A percentile compares a stretch with the other conserved stretches of the same genome.
Conservation (phyloP, 2,329 filamentous ascomycete species). For the Fusarium acutatum region DNA sequence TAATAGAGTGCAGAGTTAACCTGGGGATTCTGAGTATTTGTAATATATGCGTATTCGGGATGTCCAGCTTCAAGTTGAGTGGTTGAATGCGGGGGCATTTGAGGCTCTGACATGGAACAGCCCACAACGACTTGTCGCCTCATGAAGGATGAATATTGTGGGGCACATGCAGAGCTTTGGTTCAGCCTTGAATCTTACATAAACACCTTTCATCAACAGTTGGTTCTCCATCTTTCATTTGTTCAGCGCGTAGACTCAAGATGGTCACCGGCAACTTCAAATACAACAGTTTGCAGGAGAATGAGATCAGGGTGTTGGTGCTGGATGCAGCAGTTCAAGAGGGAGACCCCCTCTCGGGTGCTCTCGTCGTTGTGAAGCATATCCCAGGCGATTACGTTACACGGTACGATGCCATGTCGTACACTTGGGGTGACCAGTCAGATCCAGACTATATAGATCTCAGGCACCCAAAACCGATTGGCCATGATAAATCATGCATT, state of each 20-base stretch:
- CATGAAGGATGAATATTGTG: not conserved
- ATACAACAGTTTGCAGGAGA: not conserved
- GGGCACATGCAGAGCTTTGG: not conserved
- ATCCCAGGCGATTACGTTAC: not conserved
- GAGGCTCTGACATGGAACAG: not conserved
- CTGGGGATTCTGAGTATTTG: not conserved
- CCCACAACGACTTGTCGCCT: not conserved
- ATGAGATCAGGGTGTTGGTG: not conserved
- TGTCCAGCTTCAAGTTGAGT: not conserved
- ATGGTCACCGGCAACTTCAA: not conserved
- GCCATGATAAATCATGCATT: not conserved
- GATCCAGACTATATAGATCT: not conserved
- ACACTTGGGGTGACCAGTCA: constrained; percentile 1
- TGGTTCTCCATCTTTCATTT: not conserved
- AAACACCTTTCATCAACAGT: not conserved
- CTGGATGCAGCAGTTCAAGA: not conserved
- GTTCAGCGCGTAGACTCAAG: not conserved
- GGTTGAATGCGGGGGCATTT: not conserved
- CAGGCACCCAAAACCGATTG: not conserved
- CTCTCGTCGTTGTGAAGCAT: not conserved
- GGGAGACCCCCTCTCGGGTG: not conserved
- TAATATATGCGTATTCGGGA: not conserved
- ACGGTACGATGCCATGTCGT: not conserved
- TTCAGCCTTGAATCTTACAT: not conserved
- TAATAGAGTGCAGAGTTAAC: not conserved